Evolutionary conservation across 805 yeast genomes (phyloP), one percentile per base, ranked within the genome.

Genomic region (Lachancea lanzarotensis): DNA sequence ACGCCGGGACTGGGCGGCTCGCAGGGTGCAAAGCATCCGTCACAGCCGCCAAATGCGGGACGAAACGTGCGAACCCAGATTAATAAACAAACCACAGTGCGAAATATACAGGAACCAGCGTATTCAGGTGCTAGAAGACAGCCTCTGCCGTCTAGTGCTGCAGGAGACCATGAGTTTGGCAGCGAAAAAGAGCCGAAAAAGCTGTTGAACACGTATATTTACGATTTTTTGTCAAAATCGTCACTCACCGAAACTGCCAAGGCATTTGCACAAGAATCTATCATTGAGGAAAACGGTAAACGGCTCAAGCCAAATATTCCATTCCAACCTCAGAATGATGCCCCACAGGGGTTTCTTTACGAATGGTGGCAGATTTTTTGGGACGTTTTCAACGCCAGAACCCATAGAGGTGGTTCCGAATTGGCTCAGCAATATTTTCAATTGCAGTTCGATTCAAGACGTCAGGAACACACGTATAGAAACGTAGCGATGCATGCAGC

Each of bases 281-380:
- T 82, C 42, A 71, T 86, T 7, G 47, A 39, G 18, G 58, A 51
- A 20, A 45, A 47, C 31, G 57, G 54, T 17, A 45, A 42, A 12
- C 46, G 45, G 12, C 38, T 43, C 43, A 22, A 32, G 16, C 42
- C 39, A 7, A 34, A 48, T 26, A 27, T 16, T 27, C 39, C 29
- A 34, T 44, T 47, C 38, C 60, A 52, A 47, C 61, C 61, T 53
- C 70, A 47, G 52, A 63, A 56, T 74, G 93, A 88, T 57, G 83
- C 95, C 2, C 93, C 95, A 0, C 86, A 82, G 54, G 93, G 96
- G 6, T 89, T 87, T 57, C 67, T 89, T 19, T 82, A 78, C 56
- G 97, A 90, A 62, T 89, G 97, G 97, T 89, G 96, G 96, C 88
- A 81, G 69, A 80, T 90, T 15, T 90, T 89, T 61, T 90, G 96